Base-by-base conservation (phyloP, 306 rosid species). In the Echinosophora koreensis region DNA sequence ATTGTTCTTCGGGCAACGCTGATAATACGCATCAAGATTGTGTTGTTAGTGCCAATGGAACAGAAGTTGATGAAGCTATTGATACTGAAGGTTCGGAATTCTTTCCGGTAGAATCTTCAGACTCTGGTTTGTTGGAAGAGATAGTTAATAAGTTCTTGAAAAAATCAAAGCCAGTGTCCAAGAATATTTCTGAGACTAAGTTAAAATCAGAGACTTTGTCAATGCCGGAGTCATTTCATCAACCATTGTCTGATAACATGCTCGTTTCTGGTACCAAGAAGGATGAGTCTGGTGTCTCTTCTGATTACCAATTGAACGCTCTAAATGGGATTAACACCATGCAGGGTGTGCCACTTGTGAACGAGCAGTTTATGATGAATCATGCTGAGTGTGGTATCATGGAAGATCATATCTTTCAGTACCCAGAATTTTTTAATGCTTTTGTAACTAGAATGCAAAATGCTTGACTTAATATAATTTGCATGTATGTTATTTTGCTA, bases 41-140 rank as follows among this genome's bases (percentile, higher is more conserved):
- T 37, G 41, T 4, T 37, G 41, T 12, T 2, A 4, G 3, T 9
- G 50, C 4, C 11, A 9, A 8, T 44, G 50, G n/a, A 9, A 9
- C 10, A 3, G 54, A 61, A 51, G 30, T 18, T 4, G 0, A 27
- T 32, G 68, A 47, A 5, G 52, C 4, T 18, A 71, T 30, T 5
- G 22, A 14, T 10, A 15, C 12, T 16, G 82, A 17, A 8, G 77
- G 46, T 0, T 87, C 84, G 0, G 93, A 77, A 5, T 89, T 89
- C 75, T 81, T 92, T 10, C 32, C 32, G 2, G 0, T 30, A 30
- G 93, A 90, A 46, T 62, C 90, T 1, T 84, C 95, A 0, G 88
- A 84, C 78, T 90, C 97, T 0, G 98, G 98, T 0, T 67, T 94
- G 71, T 56, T 94, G 73, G 93, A 94, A 55, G 98, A 94, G 73